phyloP scores from a whole-genome alignment of 1,139 yeast genomes.

The Pichia sp. region DNA sequence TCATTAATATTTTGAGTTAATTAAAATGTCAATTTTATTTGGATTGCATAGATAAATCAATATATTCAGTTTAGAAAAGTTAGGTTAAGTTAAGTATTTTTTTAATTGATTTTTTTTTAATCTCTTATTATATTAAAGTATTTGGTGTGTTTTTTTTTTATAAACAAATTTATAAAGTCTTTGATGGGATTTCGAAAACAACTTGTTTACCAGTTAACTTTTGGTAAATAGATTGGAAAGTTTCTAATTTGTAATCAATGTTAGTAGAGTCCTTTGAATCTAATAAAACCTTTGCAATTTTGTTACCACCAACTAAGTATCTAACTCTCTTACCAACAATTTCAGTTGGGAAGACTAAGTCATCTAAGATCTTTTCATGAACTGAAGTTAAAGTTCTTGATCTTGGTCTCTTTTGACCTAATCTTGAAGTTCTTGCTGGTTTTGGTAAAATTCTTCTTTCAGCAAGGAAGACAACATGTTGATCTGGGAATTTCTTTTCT shows the following conservation, averaged over 20 bases:
- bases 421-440: conserved; percentile 87
- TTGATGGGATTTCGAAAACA: conserved; percentile 94
- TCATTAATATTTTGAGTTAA: too few species aligned
- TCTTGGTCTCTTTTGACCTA: conserved; percentile 98
- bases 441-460: conserved; percentile 99
- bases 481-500: conserved; percentile 99
- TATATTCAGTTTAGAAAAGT: too few species aligned
- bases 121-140: conserved; percentile 7
- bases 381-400: conserved; percentile 99
- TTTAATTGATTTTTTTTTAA: neutral
- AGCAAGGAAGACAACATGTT: conserved; percentile 98
- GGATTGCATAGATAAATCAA: too few species aligned
- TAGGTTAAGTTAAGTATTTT: neutral
- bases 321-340: conserved; percentile 99
- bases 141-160: conserved; percentile 7
- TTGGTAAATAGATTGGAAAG: conserved; percentile 98
- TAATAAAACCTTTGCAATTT: conserved; percentile 95
- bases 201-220: conserved; percentile 99
- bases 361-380: conserved; percentile 98
- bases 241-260: conserved; percentile 98
- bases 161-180: conserved; percentile 46
- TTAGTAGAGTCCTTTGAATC: conserved; percentile 97
- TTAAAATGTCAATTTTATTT: too few species aligned
- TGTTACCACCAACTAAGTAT: conserved; percentile 98
- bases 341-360: conserved; percentile 99